Evolutionary conservation across 768 basidiomycete species (phyloP).

Genomic region (Leccinum barrowsii): DNA sequence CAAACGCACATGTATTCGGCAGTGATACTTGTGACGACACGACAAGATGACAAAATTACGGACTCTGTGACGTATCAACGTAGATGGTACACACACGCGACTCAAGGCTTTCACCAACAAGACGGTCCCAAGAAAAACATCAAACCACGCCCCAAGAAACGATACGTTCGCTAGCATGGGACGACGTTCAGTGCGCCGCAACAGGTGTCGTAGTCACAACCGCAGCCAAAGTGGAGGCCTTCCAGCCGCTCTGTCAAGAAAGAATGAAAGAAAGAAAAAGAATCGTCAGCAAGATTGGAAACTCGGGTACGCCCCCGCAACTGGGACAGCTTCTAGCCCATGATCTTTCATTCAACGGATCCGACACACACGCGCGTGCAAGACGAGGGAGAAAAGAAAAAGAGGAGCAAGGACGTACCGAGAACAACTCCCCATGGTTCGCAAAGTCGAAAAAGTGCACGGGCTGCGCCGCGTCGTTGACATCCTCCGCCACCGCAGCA

Average conservation of each 20-base stretch:
- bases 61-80: too few relatives aligned
- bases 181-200: not conserved
- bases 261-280: too few relatives aligned
- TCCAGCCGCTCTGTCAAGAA: not conserved
- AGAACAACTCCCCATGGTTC: constrained; percentile 18
- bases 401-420: constrained; percentile 7
- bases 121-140: too few relatives aligned
- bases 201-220: not conserved
- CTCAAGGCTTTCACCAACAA: too few relatives aligned
- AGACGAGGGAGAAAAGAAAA: not conserved
- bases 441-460: constrained; percentile 23
- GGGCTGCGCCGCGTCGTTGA: constrained; percentile 12
- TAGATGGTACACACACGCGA: too few relatives aligned
- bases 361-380: not conserved
- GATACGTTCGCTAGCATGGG: too few relatives aligned
- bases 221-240: not conserved
- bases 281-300: not conserved
- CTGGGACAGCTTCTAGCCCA: too few relatives aligned
- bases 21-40: too few relatives aligned
- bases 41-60: too few relatives aligned
- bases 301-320: not conserved
- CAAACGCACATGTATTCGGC: too few relatives aligned
- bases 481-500: constrained; percentile 19
- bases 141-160: not conserved
- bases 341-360: not conserved